A percentile compares a stretch with the other conserved stretches of the same genome.
Conservation (phyloP, 257 asterid species). For the Datura wrightii region DNA sequence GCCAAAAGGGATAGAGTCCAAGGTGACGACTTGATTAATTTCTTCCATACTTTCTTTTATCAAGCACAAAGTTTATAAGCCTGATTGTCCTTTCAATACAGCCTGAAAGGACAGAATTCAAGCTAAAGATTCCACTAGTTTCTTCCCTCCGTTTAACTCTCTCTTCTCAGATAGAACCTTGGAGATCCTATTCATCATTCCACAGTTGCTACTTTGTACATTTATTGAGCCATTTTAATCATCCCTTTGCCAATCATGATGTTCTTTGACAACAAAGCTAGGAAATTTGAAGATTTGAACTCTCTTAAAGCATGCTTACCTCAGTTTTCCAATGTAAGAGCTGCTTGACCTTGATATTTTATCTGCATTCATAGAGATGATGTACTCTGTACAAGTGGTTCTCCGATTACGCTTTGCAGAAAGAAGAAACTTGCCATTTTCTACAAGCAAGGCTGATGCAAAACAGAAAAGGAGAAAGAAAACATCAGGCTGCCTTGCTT, state of each 20-base stretch:
- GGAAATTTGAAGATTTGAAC: not conserved
- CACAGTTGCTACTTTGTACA: constrained; percentile 1
- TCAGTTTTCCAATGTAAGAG: constrained; percentile 78
- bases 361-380: constrained; percentile 80
- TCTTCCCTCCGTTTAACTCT: not conserved
- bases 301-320: constrained; percentile 48
- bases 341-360: constrained; percentile 71
- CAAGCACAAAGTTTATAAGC: not conserved
- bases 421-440: constrained; percentile 88
- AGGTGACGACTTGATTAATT: not conserved
- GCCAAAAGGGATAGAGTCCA: constrained; percentile 20
- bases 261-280: not conserved
- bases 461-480: not conserved
- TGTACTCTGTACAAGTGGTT: constrained; percentile 83
- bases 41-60: constrained; percentile 6
- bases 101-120: not conserved
- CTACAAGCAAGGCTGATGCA: constrained; percentile 75
- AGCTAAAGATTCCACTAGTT: constrained; percentile 13
- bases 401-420: constrained; percentile 82
- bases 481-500: not conserved
- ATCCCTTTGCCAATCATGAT: not conserved
- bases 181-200: not conserved
- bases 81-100: not conserved
- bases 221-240: not conserved
- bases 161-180: not conserved